Conservation (phyloP, 345 rosid genomes). For the Camelina laxa region DNA sequence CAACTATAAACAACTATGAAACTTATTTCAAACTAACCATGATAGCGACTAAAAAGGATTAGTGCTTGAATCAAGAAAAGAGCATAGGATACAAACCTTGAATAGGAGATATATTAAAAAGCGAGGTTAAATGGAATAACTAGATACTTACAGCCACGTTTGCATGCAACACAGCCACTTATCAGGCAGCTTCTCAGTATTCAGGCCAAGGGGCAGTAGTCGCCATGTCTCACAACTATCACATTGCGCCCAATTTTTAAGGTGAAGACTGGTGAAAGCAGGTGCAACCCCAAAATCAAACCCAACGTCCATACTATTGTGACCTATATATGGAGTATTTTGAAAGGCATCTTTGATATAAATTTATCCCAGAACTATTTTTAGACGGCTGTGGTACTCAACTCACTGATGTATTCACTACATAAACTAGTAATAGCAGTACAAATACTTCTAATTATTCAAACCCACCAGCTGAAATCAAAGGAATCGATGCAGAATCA, state of each 20-base stretch:
- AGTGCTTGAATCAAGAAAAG: conserved; percentile 16
- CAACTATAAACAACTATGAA: conserved; percentile 20
- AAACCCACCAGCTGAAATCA: too few relatives aligned
- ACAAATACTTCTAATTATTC: too few relatives aligned
- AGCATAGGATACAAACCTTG: not conserved
- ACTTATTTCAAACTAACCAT: conserved; percentile 28
- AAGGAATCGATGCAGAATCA: too few relatives aligned
- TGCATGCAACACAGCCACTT: conserved; percentile 83
- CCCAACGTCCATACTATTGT: conserved; percentile 37
- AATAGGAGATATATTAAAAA: not conserved
- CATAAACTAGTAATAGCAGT: too few relatives aligned
- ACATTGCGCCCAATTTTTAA: conserved; percentile 67
- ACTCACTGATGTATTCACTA: too few relatives aligned
- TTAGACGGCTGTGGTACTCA: not conserved
- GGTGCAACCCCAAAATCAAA: conserved; percentile 45
- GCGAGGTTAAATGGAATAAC: not conserved
- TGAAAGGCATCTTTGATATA: conserved; percentile 31
- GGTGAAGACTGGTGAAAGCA: conserved; percentile 41
- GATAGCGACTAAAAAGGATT: conserved; percentile 15
- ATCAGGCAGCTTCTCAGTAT: conserved; percentile 62
- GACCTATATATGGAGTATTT: conserved; percentile 39
- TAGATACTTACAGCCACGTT: conserved; percentile 78
- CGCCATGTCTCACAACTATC: conserved; percentile 76
- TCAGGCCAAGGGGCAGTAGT: conserved; percentile 55
- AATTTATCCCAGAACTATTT: conserved; percentile 40